phyloP scores from a whole-genome alignment of 148 eudicot species.

The Rhododendron kiyosumense region DNA sequence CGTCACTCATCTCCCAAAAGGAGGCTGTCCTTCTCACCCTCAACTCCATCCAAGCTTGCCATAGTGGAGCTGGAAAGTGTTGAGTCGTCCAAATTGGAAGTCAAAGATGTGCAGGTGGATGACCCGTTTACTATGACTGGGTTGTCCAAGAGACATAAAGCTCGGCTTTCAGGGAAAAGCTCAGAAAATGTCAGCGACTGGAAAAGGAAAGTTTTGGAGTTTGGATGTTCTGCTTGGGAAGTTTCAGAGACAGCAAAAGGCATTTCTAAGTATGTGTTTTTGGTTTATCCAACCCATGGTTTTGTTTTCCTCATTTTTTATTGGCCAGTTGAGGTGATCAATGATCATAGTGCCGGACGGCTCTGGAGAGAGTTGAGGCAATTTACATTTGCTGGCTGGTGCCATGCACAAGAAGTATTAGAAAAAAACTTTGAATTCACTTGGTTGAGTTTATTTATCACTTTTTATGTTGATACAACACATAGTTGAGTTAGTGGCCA shows the following conservation, averaged over 20 bases:
- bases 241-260: conserved; percentile 50
- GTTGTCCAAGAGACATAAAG: conserved; percentile 69
- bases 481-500: not conserved
- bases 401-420: not conserved
- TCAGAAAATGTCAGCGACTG: conserved; percentile 55
- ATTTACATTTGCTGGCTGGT: not conserved
- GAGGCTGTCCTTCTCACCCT: conserved; percentile 45
- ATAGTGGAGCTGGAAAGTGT: conserved; percentile 49
- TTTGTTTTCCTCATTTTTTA: conserved; percentile 23
- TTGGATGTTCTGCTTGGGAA: conserved; percentile 61
- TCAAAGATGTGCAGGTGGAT: conserved; percentile 84
- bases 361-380: conserved; percentile 1
- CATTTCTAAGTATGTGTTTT: not conserved
- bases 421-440: not conserved
- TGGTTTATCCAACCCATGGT: not conserved
- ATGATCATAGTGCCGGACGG: conserved; percentile 25
- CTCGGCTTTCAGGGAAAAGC: conserved; percentile 36
- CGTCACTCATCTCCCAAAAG: conserved; percentile 57
- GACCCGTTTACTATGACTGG: conserved; percentile 74
- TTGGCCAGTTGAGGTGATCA: conserved; percentile 20
- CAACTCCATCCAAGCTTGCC: conserved; percentile 48
- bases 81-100: conserved; percentile 48
- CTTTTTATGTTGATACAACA: not conserved
- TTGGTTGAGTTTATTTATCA: not conserved
- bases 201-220: conserved; percentile 57